phyloP scores from a whole-genome alignment of 257 asterid species.

The Plantago ovata region DNA sequence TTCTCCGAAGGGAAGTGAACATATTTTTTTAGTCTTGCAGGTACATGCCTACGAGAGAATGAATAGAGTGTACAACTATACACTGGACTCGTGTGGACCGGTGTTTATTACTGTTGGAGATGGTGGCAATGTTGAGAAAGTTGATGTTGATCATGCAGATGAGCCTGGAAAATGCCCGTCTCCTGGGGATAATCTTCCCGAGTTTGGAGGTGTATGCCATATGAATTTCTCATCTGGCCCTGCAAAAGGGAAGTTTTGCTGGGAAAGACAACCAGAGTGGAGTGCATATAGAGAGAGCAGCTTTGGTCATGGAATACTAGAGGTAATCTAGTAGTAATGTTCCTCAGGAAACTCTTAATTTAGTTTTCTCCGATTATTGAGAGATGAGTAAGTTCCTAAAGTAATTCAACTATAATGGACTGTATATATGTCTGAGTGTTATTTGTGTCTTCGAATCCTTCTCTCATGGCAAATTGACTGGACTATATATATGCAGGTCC shows the following conservation, averaged over 20 bases:
- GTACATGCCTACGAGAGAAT: constrained; percentile 97
- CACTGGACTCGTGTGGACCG: constrained; percentile 82
- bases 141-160: constrained; percentile 67
- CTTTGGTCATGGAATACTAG: constrained; percentile 91
- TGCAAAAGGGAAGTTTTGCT: constrained; percentile 84
- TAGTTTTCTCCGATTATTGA: too few species aligned
- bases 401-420: too few species aligned
- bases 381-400: too few species aligned
- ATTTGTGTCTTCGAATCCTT: too few species aligned
- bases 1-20: too few species aligned
- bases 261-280: constrained; percentile 89
- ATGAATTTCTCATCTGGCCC: constrained; percentile 80
- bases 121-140: constrained; percentile 92
- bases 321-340: constrained; percentile 47
- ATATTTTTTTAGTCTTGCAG: constrained; percentile 25
- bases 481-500: constrained; percentile 43
- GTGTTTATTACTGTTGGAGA: constrained; percentile 82
- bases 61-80: constrained; percentile 86
- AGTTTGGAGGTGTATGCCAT: constrained; percentile 80
- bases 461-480: too few species aligned
- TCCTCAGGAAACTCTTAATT: too few species aligned
- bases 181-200: constrained; percentile 66
- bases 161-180: constrained; percentile 76
- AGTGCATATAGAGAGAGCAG: constrained; percentile 89
- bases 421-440: too few species aligned